Conservation (phyloP, 2,329 filamentous ascomycete species). For the Monosporascus sp. region DNA sequence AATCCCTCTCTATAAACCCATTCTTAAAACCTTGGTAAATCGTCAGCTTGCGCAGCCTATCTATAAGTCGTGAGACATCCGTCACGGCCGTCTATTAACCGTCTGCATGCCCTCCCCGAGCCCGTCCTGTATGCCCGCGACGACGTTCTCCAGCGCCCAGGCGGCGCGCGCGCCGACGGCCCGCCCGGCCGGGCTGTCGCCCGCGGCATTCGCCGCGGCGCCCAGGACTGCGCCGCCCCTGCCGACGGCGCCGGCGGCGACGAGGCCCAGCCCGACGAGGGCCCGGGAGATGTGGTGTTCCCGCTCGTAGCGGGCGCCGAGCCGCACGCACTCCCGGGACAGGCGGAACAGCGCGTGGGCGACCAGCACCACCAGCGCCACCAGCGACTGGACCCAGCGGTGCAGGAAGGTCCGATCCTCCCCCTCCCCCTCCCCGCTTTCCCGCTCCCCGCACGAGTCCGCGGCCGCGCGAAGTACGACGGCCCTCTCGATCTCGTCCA, state of each 20-base stretch:
- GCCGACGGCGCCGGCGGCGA: conserved; percentile 49
- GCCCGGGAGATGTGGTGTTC: conserved; percentile 61
- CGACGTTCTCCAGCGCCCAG: conserved; percentile 61
- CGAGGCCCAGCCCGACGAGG: conserved; percentile 46
- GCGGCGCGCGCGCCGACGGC: conserved; percentile 48
- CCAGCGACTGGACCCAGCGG: conserved; percentile 48
- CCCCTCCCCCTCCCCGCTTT: neutral
- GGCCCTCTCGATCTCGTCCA: conserved; percentile 49
- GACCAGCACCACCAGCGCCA: conserved; percentile 55
- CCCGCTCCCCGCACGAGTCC: conserved; percentile 13
- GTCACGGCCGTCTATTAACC: conserved; percentile 17
- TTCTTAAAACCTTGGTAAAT: too few relatives aligned
- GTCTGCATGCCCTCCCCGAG: conserved; percentile 33
- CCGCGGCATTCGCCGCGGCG: conserved; percentile 52
- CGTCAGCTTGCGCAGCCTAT: neutral
- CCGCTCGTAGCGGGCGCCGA: conserved; percentile 59
- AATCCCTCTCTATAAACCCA: too few relatives aligned
- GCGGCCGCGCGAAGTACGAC: conserved; percentile 50
- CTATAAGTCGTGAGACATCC: conserved; percentile 4
- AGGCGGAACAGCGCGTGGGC: conserved; percentile 58
- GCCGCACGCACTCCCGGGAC: conserved; percentile 42
- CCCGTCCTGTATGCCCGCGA: conserved; percentile 64
- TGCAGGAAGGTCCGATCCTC: conserved; percentile 48
- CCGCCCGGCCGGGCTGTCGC: conserved; percentile 61
- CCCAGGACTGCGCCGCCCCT: conserved; percentile 47